Evolutionary conservation across 352 stramenopile species (phyloP).

Genomic region (Globisporangium recalcitrans): DNA sequence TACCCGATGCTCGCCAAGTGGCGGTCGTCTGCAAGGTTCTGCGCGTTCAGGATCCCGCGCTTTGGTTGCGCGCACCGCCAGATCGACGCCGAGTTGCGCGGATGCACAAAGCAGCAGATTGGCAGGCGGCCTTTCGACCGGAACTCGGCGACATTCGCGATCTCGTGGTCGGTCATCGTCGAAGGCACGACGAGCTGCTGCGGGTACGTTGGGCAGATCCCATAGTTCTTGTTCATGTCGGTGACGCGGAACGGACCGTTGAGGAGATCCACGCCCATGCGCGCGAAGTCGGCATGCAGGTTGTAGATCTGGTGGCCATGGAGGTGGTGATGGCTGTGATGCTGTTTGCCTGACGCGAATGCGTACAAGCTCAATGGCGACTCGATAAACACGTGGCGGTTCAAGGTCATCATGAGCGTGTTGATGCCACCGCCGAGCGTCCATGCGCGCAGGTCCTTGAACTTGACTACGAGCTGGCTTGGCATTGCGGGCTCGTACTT

Average conservation of each 20-base stretch:
- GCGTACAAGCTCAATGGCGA: slow-evolving; percentile 69
- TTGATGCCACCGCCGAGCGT: slow-evolving; percentile 57
- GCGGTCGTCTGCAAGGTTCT: slow-evolving; percentile 68
- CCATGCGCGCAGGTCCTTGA: slow-evolving; percentile 75
- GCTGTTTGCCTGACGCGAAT: slow-evolving; percentile 33
- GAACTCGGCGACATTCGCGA: slow-evolving; percentile 66
- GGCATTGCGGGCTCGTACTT: slow-evolving; percentile 31
- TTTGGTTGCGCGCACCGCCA: slow-evolving; percentile 86
- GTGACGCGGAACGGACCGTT: slow-evolving; percentile 46
- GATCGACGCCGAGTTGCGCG: slow-evolving; percentile 60
- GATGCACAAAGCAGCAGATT: slow-evolving; percentile 78
- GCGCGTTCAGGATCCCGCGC: slow-evolving; percentile 72
- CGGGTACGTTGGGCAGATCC: slow-evolving; percentile 82
- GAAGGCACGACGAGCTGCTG: slow-evolving; percentile 66
- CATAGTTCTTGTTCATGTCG: slow-evolving; percentile 58
- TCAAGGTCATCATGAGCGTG: slow-evolving; percentile 62
- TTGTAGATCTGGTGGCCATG: slow-evolving; percentile 63
- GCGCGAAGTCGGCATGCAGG: slow-evolving; percentile 56
- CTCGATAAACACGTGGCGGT: slow-evolving; percentile 66
- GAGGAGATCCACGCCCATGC: slow-evolving; percentile 60
- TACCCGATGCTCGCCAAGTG: slow-evolving; percentile 60
- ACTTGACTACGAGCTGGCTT: slow-evolving; percentile 68
- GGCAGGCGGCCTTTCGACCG: slow-evolving; percentile 79
- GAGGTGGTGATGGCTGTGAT: slow-evolving; percentile 5
- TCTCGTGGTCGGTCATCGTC: slow-evolving; percentile 52